Percentiles rank a stretch among this genome's conserved stretches.
phyloP scores from a whole-genome alignment of 2,329 filamentous ascomycete genomes.

The Madurella mycetomatis region DNA sequence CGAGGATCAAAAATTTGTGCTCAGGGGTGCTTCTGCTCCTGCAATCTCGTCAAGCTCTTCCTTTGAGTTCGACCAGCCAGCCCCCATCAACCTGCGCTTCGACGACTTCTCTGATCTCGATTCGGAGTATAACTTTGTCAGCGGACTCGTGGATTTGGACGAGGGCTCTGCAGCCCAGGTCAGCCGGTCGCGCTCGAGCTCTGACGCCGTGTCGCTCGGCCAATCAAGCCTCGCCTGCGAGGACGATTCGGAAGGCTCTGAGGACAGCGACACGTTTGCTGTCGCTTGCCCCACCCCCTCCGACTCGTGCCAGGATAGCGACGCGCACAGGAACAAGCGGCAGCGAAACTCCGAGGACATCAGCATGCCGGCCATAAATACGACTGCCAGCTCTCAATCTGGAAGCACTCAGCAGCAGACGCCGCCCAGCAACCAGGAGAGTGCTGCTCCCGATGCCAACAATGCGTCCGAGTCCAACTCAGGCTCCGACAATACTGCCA shows the following conservation, averaged over 20 bases:
- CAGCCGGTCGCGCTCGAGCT: slow-evolving; percentile 68
- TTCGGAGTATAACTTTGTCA: slow-evolving; percentile 82
- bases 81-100: slow-evolving; percentile 64
- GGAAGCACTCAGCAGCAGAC: slow-evolving; percentile 35
- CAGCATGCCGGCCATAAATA: slow-evolving; percentile 40
- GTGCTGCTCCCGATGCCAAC: slow-evolving; percentile 32
- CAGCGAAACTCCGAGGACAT: slow-evolving; percentile 48
- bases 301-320: slow-evolving; percentile 46
- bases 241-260: slow-evolving; percentile 70
- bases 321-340: slow-evolving; percentile 54
- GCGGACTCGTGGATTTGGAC: slow-evolving; percentile 65
- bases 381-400: slow-evolving; percentile 36
- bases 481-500: slow-evolving; percentile 33
- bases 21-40: slow-evolving; percentile 43
- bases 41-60: slow-evolving; percentile 33
- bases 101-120: slow-evolving; percentile 87
- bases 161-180: slow-evolving; percentile 50
- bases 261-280: slow-evolving; percentile 60
- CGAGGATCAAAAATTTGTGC: slow-evolving; percentile 47
- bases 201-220: slow-evolving; percentile 61
- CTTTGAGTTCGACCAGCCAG: slow-evolving; percentile 51
- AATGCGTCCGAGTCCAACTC: slow-evolving; percentile 34
- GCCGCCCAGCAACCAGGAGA: slow-evolving; percentile 24
- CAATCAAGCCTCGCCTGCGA: slow-evolving; percentile 74
- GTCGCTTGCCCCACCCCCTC: slow-evolving; percentile 61